Evolutionary conservation across 164 flowering plant genomes (phyloP).

Genomic region (Tinospora cordifolia): DNA sequence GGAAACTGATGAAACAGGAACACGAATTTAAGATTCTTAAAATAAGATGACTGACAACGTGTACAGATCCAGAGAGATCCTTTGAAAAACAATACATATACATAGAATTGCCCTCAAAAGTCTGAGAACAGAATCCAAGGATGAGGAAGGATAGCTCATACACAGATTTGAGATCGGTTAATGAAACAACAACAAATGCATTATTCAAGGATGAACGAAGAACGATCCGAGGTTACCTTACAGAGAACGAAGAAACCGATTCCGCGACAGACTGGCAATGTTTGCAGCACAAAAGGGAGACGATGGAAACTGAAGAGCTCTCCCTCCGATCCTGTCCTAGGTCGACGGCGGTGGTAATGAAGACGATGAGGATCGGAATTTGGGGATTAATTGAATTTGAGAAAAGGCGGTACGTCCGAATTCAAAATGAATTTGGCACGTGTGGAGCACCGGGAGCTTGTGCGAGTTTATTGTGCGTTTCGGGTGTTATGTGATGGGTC

Average conservation of each 20-base stretch:
- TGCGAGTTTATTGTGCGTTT: neutral
- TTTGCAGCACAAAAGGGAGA: neutral
- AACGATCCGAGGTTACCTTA: conserved; percentile 15
- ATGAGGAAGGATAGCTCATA: neutral
- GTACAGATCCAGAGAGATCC: neutral
- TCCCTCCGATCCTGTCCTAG: neutral
- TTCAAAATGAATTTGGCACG: conserved; percentile 15
- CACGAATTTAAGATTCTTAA: neutral
- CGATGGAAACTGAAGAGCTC: neutral
- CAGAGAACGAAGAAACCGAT: neutral
- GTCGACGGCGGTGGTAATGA: neutral
- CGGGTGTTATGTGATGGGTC: neutral
- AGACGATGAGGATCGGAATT: neutral
- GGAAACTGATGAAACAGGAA: neutral
- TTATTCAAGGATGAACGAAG: neutral
- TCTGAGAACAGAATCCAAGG: neutral
- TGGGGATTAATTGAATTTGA: conserved; percentile 9
- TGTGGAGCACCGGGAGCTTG: neutral
- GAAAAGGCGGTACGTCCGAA: conserved; percentile 19
- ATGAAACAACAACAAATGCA: neutral
- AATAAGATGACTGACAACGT: neutral
- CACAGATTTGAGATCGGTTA: neutral
- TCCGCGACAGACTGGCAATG: neutral
- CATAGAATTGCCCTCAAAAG: neutral
- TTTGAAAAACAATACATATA: neutral